phyloP scores from a whole-genome alignment of 108 stramenopile genomes.

The Discostella pseudostelligera region DNA sequence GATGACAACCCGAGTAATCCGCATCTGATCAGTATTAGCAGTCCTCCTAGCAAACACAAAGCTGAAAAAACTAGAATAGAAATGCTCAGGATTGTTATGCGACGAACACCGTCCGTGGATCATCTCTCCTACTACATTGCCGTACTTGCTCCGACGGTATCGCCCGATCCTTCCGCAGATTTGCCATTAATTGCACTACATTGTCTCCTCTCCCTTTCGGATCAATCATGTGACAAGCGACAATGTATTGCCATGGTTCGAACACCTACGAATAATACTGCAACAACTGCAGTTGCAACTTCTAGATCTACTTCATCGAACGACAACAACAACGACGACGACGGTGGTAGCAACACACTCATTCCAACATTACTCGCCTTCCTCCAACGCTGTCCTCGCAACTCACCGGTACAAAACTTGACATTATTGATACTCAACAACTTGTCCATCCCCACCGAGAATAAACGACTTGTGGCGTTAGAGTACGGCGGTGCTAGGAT shows the following conservation, averaged over 20 bases:
- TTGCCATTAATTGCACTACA: conserved; percentile 44
- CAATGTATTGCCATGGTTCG: background rate
- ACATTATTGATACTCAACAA: conserved; percentile 67
- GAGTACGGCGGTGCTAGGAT: conserved; percentile 48
- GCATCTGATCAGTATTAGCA: too few species aligned
- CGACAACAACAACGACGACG: conserved; percentile 4
- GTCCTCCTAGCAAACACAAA: too few species aligned
- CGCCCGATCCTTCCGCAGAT: conserved; percentile 26
- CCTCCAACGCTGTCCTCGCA: conserved; percentile 40
- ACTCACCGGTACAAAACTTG: conserved; percentile 59
- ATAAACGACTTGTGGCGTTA: conserved; percentile 58
- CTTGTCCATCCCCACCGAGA: conserved; percentile 60
- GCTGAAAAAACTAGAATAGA: conserved; percentile 13
- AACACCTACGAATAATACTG: background rate
- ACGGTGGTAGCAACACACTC: background rate
- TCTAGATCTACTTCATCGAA: background rate
- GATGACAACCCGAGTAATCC: too few species aligned
- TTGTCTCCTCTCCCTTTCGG: conserved; percentile 49
- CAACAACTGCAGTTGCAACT: background rate
- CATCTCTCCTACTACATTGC: conserved; percentile 21
- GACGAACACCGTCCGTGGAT: too few species aligned
- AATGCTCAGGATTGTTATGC: too few species aligned
- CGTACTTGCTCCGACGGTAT: conserved; percentile 9
- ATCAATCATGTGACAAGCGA: conserved; percentile 36
- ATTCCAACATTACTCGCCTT: conserved; percentile 52